Evolutionary conservation across 257 asterid species (phyloP).

Genomic region (Anisodus acutangulus): DNA sequence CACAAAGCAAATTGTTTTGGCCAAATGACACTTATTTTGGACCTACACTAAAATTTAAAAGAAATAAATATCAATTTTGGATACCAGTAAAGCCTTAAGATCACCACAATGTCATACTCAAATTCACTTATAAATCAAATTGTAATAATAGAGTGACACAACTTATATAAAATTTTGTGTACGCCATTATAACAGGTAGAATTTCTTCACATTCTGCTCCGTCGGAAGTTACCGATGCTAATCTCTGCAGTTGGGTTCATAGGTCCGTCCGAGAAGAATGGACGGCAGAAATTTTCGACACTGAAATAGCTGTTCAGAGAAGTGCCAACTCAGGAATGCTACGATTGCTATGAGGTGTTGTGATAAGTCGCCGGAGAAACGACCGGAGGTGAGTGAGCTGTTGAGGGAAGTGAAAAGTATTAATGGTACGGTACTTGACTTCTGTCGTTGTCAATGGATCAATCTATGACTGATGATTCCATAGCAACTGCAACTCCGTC

Average conservation of each 20-base stretch:
- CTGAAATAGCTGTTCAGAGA: constrained; percentile 69
- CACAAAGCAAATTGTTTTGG: too few relatives aligned
- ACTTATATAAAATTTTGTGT: not conserved
- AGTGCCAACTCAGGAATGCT: constrained; percentile 72
- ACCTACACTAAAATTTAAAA: too few relatives aligned
- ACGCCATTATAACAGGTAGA: constrained; percentile 38
- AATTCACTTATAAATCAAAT: too few relatives aligned
- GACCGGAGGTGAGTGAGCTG: constrained; percentile 66
- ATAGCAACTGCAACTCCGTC: constrained; percentile 45
- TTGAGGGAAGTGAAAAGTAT: constrained; percentile 64
- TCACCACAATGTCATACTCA: too few relatives aligned
- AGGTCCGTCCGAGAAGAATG: constrained; percentile 89
- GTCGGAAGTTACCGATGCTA: constrained; percentile 57
- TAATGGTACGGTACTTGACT: constrained; percentile 36
- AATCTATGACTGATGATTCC: constrained; percentile 67
- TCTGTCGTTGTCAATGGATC: constrained; percentile 50
- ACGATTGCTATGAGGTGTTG: constrained; percentile 67
- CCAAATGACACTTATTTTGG: too few relatives aligned
- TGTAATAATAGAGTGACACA: too few relatives aligned
- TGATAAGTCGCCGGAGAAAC: constrained; percentile 61
- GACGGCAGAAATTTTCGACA: constrained; percentile 89
- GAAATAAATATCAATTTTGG: too few relatives aligned
- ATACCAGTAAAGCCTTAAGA: too few relatives aligned
- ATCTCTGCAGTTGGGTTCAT: constrained; percentile 75
- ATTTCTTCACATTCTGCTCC: constrained; percentile 61